Conservation (phyloP, 108 stramenopile species). For the Skeletonema grethae region DNA sequence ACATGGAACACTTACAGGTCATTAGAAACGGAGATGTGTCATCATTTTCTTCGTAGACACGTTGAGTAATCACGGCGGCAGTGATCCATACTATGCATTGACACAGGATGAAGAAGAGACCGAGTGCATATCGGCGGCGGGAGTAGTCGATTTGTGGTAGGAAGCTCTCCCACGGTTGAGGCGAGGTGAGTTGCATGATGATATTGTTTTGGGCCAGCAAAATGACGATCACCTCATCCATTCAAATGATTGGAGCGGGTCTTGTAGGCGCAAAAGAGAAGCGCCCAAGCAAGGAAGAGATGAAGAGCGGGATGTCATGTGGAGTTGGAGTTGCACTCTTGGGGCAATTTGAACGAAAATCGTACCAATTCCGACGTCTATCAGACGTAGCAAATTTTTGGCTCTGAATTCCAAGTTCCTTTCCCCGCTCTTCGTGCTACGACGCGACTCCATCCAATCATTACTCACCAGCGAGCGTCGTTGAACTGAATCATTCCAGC, state of each 20-base stretch:
- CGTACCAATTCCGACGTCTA: neutral
- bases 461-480: too few species aligned
- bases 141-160: neutral
- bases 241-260: neutral
- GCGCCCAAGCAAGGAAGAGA: too few species aligned
- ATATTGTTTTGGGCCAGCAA: too few species aligned
- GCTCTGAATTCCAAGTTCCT: neutral
- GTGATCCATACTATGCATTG: slow-evolving; percentile 20
- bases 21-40: slow-evolving; percentile 40
- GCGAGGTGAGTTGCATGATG: neutral
- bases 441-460: neutral
- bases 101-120: slow-evolving; percentile 20
- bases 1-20: slow-evolving; percentile 7
- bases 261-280: neutral
- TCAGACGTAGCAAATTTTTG: neutral
- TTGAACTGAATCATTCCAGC: too few species aligned
- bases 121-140: neutral
- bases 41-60: slow-evolving; percentile 20
- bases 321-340: too few species aligned
- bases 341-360: neutral
- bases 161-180: slow-evolving; percentile 8
- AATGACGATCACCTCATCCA: too few species aligned
- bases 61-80: slow-evolving; percentile 31
- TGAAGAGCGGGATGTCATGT: too few species aligned
- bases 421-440: neutral